Evolutionary conservation across 1,284 basidiomycete species (phyloP), one percentile per base, ranked within the genome.

Genomic region (Tremellales sp.): DNA sequence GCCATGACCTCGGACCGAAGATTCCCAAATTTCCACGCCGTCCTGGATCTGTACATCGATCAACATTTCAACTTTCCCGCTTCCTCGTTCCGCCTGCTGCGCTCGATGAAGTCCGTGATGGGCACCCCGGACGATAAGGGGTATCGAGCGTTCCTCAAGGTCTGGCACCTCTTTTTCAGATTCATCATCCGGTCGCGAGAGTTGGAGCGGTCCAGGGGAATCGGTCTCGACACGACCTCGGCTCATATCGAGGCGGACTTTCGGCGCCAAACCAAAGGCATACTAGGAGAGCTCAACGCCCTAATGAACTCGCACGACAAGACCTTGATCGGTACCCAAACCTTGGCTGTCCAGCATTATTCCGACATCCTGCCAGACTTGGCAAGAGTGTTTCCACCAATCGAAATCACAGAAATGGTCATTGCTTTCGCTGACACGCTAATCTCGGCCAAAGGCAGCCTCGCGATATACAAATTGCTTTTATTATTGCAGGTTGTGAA

Each of bases 11-110:
- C 91, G 60, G 93, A 97, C 71, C 82, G 93, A 22, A 81, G 92
- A n/a, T 95, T 97, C 78, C 87, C 84, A 70, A 90, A 95, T 67
- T 97, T 97, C 76, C 84, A 87, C 56, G 85, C 89, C 1, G 91
- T 94, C 3, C 75, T 98, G 43, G 89, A 95, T 59, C 82, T 92
- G 16, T 98, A 97, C 71, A 91, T 97, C 60, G 84, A 89, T 60
- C 78, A 84, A 49, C 89, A 95, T 66, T 97, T 95, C 76, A 81
- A 75, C 50, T 88, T 81, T 58, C 79, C 85, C 2, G 74, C 82
- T 3, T 88, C 87, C 0, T 83, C 86, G 0, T 83, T 84, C 14
- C 87, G 85, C 61, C 84, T 95, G 59, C 80, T 93, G 32, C 81
- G 81, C 50, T 87, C 89, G 5, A 87, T 97, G 86, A 86, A 88